Percentiles rank a stretch among this genome's conserved stretches.
Evolutionary conservation across 345 rosid species (phyloP).

Genomic region (Aurinia saxatilis): DNA sequence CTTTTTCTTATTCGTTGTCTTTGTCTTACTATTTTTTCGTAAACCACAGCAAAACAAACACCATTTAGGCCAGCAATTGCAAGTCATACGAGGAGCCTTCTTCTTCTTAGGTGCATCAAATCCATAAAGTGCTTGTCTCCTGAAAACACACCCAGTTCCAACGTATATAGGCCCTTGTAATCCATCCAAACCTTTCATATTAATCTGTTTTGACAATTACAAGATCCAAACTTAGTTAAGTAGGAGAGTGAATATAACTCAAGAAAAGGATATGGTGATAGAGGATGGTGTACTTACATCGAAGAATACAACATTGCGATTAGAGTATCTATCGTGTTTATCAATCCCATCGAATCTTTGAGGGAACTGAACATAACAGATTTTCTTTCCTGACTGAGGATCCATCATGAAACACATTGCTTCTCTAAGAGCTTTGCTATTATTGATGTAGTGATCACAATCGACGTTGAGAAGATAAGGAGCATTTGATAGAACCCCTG

Average conservation of each 20-base stretch:
- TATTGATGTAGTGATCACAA: constrained; percentile 84
- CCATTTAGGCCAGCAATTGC: constrained; percentile 90
- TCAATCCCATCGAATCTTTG: constrained; percentile 86
- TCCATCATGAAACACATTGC: constrained; percentile 94
- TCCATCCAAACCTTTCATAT: constrained; percentile 95
- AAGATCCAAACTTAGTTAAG: not conserved
- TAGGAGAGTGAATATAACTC: not conserved
- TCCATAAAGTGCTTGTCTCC: constrained; percentile 84
- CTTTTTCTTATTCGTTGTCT: constrained; percentile 44
- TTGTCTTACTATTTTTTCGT: constrained; percentile 44
- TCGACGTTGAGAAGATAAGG: constrained; percentile 75
- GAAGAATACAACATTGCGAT: constrained; percentile 74
- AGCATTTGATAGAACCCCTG: constrained; percentile 69
- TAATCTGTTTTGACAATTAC: constrained; percentile 45
- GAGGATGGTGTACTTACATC: constrained; percentile 44
- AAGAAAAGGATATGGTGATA: not conserved
- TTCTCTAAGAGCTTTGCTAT: constrained; percentile 74
- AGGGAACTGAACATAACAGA: constrained; percentile 81
- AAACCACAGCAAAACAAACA: constrained; percentile 42
- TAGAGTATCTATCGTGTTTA: constrained; percentile 67
- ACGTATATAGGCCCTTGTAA: constrained; percentile 93
- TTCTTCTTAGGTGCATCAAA: constrained; percentile 73
- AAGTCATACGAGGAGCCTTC: constrained; percentile 60
- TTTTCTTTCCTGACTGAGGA: constrained; percentile 64
- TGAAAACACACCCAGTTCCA: constrained; percentile 90